Evolutionary conservation across 2,329 filamentous ascomycete genomes (phyloP), one percentile per base, ranked within the genome.

Genomic region (Diaporthe aspalathi): DNA sequence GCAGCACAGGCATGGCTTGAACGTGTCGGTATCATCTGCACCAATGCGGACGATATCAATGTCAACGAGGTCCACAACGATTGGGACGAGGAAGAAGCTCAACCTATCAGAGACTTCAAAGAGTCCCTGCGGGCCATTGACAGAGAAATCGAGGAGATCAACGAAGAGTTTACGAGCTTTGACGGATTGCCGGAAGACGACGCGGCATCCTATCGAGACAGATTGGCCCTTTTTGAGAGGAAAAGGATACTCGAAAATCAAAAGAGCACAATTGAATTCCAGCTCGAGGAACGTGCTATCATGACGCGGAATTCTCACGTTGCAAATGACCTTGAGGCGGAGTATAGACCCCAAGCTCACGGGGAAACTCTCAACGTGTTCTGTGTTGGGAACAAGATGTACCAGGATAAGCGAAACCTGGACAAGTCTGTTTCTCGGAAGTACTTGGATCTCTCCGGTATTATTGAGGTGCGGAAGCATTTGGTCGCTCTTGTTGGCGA

Each of bases 11-110:
- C 81, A 0, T 72, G 73, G 0, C 73, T 86, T 0, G 79, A 79
- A 0, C 85, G 83, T 3, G 76, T 85, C 9, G 79, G 81, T n/a
- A 83, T 85, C 9, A 77, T 85, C 2, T 85, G 83, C 69, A 85
- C 83, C 1, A 79, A 73, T 24, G 83, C 83, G 1, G 83, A 85
- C 73, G 83, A 67, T 22, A 67, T 67, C 40, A 5, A 62, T 32
- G 12, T 16, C 24, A 22, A 62, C 14, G 57, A 67, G 20, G 29
- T 54, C 2, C 4, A 45, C 6, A 24, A 62, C 5, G 40, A 62
- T 8, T 62, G 57, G 57, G 38, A n/a, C 1, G 14, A 29, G 9
- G 40, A 47, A 7, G 8, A 4, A 8, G 57, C 12, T 1, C 22
- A 9, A n/a, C 12, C 1, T 4, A 32, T 62, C 17, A 62, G 22